Evolutionary conservation across 139 green algal genomes (phyloP).

Genomic region (Raphidocelis subcapitata): DNA sequence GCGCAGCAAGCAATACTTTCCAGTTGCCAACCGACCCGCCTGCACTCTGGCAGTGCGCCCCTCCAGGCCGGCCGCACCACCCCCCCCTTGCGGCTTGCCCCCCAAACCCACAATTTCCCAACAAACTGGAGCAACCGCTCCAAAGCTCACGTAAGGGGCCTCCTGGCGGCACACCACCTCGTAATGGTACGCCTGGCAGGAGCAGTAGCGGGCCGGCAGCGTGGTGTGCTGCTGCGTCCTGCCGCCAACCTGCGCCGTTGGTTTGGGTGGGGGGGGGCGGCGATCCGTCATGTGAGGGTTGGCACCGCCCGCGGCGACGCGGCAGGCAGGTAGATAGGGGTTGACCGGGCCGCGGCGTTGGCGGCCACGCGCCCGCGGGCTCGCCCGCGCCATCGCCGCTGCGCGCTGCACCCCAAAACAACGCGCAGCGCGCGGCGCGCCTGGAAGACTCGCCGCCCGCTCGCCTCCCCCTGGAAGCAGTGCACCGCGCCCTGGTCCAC

Average conservation of each 20-base stretch:
- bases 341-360: too few species aligned
- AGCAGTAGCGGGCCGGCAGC: conserved; percentile 78
- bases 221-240: conserved; percentile 60
- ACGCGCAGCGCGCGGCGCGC: conserved; percentile 21
- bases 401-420: too few species aligned
- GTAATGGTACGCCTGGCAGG: conserved; percentile 83
- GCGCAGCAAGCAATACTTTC: background rate
- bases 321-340: too few species aligned
- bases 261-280: background rate
- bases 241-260: conserved; percentile 58
- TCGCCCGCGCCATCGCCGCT: background rate
- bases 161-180: conserved; percentile 69
- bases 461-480: conserved; percentile 54
- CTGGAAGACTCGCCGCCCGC: conserved; percentile 60
- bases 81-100: too few species aligned
- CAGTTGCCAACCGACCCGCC: background rate
- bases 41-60: background rate
- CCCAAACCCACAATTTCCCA: too few species aligned
- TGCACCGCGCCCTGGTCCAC: conserved; percentile 66
- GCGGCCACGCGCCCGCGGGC: background rate
- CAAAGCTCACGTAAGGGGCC: conserved; percentile 47
- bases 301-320: background rate
- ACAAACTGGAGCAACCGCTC: too few species aligned
- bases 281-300: background rate
- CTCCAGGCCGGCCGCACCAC: background rate